These are phyloP conservation scores for Eutrema heterophyllum DNA, from an alignment of 345 rosid species.

Conservation along the genomic window DNA sequence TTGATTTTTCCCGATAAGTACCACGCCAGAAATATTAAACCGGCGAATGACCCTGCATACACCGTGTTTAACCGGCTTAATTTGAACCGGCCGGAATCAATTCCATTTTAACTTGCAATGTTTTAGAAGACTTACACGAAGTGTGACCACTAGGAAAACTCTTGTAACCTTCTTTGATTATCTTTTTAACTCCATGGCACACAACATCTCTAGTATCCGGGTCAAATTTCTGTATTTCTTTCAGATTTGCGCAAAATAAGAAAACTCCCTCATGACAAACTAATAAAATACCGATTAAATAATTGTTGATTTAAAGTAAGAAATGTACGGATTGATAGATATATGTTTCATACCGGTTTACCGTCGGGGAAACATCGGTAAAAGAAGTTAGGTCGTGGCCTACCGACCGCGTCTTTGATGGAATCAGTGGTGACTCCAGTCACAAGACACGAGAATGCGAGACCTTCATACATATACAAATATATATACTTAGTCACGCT, in stretches of 20 bases:
- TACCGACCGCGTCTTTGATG: conserved; percentile 58
- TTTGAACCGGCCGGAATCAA: neutral
- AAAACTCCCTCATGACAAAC: neutral
- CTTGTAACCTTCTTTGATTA: conserved; percentile 65
- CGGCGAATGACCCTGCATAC: conserved; percentile 67
- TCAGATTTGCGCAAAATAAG: neutral
- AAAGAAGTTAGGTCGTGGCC: conserved; percentile 67
- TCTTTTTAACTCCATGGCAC: conserved; percentile 41
- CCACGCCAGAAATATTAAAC: conserved; percentile 53
- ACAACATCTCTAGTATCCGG: conserved; percentile 35
- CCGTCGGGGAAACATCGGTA: conserved; percentile 60
- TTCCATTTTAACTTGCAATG: neutral
- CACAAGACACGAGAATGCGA: conserved; percentile 41
- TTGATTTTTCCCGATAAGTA: conserved; percentile 61
- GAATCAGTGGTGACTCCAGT: conserved; percentile 64
- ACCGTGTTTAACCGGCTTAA: neutral
- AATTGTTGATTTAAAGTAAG: neutral
- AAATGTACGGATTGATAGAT: neutral
- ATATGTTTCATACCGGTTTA: conserved; percentile 34
- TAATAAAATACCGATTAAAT: neutral
- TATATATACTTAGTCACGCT: neutral
- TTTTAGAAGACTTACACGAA: conserved; percentile 38
- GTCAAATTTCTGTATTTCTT: conserved; percentile 42
- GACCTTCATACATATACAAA: conserved; percentile 31
- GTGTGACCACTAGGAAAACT: conserved; percentile 74